phyloP scores from a whole-genome alignment of 768 basidiomycete species.

The Panaeolus papilionaceus region DNA sequence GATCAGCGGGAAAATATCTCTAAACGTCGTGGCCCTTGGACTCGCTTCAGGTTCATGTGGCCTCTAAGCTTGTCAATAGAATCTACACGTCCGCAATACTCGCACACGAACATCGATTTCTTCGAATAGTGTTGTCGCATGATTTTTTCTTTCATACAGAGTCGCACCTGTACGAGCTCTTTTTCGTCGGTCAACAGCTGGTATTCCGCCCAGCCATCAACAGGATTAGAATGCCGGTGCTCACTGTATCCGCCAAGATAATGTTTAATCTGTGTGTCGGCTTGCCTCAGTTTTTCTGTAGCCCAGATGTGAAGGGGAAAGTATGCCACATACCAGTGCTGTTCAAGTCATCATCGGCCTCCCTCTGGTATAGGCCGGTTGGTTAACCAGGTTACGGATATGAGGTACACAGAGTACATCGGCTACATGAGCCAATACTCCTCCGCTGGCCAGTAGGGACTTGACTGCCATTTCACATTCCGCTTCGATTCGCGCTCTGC shows the following conservation, averaged over 20 bases:
- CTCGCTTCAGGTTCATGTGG: neutral
- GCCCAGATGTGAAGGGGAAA: neutral
- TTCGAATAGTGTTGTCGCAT: neutral
- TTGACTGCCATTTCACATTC: neutral
- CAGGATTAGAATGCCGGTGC: neutral
- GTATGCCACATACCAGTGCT: neutral
- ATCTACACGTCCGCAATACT: neutral
- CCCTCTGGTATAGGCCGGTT: neutral
- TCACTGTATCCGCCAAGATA: neutral
- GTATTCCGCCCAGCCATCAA: neutral
- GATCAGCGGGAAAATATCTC: too few species aligned
- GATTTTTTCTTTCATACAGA: neutral
- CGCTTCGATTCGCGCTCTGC: neutral
- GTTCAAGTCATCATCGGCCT: neutral
- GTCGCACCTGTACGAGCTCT: neutral
- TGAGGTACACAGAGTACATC: neutral
- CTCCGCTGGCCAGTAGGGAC: neutral
- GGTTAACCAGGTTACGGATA: neutral
- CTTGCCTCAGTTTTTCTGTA: neutral
- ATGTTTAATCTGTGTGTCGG: neutral
- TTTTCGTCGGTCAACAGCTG: neutral
- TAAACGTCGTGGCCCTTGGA: neutral
- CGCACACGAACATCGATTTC: neutral
- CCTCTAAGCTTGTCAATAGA: neutral
- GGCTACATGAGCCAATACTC: neutral